A percentile compares a stretch with the other conserved stretches of the same genome.
phyloP scores from a whole-genome alignment of 441 rosid species.

The Gossypium trilobum region DNA sequence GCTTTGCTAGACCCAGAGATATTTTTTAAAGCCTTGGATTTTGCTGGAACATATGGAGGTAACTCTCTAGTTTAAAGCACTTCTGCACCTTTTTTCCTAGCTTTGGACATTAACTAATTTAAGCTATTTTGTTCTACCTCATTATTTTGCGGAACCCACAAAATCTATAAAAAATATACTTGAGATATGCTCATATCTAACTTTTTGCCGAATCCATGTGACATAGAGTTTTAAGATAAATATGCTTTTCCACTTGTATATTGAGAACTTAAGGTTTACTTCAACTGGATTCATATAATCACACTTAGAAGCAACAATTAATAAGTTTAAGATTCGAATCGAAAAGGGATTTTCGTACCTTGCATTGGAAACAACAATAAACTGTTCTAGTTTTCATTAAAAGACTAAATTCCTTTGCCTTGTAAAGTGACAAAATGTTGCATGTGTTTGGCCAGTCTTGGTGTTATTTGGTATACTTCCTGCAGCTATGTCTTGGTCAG shows the following conservation, averaged over 20 bases:
- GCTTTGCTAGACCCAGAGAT: slow-evolving; percentile 79
- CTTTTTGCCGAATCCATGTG: no score
- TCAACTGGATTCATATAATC: no score
- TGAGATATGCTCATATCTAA: no score
- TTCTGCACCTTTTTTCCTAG: background rate
- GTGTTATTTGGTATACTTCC: slow-evolving; percentile 73
- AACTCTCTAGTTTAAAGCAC: background rate
- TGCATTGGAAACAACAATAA: background rate
- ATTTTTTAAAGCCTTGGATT: slow-evolving; percentile 86
- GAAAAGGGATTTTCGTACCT: background rate
- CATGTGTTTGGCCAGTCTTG: slow-evolving; percentile 35
- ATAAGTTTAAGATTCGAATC: background rate
- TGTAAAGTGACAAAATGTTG: slow-evolving; percentile 2
- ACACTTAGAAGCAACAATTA: no score
- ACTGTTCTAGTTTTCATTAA: background rate
- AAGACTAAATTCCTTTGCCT: background rate
- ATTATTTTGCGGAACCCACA: background rate
- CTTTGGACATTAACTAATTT: background rate
- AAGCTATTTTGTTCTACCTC: background rate
- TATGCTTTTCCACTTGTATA: no score
- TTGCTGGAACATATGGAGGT: slow-evolving; percentile 96
- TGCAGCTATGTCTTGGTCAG: slow-evolving; percentile 90
- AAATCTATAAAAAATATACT: background rate
- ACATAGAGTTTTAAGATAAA: no score
- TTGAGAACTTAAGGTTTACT: no score